These are phyloP conservation scores for Ambrosia artemisiifolia DNA, from an alignment of 129 eudicot species.

Conservation along the genomic window DNA sequence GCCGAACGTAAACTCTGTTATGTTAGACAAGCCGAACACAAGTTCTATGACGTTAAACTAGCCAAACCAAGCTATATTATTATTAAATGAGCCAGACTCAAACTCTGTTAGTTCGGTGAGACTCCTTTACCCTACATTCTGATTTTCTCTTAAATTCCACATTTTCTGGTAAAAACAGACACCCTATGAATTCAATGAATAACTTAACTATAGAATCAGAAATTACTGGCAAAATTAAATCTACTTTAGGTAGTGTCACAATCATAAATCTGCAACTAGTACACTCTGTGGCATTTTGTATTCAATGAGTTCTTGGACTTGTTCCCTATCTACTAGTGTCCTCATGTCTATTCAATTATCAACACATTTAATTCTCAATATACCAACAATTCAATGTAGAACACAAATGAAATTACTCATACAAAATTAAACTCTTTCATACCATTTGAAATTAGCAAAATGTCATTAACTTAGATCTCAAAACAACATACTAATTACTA, in stretches of 20 bases:
- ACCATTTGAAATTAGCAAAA: not conserved
- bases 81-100: not conserved
- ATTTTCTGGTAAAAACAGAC: not conserved
- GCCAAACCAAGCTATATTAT: too few relatives aligned
- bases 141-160: not conserved
- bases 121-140: too few relatives aligned
- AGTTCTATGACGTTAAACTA: too few relatives aligned
- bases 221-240: constrained; percentile 24
- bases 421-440: constrained; percentile 7
- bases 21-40: not conserved
- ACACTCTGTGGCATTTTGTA: constrained; percentile 29
- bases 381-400: constrained; percentile 5
- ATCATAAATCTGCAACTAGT: constrained; percentile 23
- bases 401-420: constrained; percentile 13
- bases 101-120: too few relatives aligned
- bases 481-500: constrained; percentile 17
- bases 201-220: constrained; percentile 20
- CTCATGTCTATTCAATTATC: constrained; percentile 23
- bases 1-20: too few relatives aligned
- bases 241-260: constrained; percentile 32
- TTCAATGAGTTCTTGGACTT: constrained; percentile 14
- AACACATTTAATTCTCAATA: constrained; percentile 15
- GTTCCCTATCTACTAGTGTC: constrained; percentile 13
- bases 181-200: constrained; percentile 6
- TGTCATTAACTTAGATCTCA: constrained; percentile 9